Base-by-base conservation (phyloP, 495 filamentous ascomycete species). In the Xylaria nigripes region DNA sequence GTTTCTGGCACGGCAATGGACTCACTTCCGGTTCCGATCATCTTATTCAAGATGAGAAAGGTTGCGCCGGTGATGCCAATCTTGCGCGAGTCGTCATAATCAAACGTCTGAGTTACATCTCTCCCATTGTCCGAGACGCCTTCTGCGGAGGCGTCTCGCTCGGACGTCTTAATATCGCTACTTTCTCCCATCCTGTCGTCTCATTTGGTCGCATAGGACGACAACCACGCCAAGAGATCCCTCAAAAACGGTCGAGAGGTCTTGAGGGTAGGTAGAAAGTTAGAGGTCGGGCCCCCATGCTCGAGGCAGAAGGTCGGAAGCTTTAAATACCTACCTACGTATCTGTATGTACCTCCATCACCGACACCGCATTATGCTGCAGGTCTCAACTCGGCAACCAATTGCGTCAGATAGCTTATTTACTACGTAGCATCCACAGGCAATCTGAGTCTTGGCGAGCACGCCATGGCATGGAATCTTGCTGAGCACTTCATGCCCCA, bases 21-120 rank as follows among this genome's bases (percentile, higher is more conserved):
- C 71, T 56, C 50, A 74, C 75, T 74, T 45, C 79, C 78, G 6
- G 78, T 81, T 29, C 78, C 76, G 29, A 81, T 78, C 77, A 81
- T 81, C 61, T 79, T 79, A 59, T 81, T 81, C 42, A 81, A 50
- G 36, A 81, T 81, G 34, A 81, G 50, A 48, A 78, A 81, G 5
- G 76, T 73, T 8, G 79, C 68, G 5, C 76, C 75, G 2, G 70
- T 70, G 27, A 80, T 68, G 3, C 78, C 79, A 10, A 81, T 68
- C 59, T 77, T 77, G 13, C 70, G 61, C 6, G 70, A 70, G 0
- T 77, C 76, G 16, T 69, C 62, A 34, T 69, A 67, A 7, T 54
- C 61, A 45, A 71, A 80, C 36, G 70, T 72, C 54, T 78, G 67
- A 13, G n/a, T n/a, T n/a, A 71, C 58, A 18, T 64, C 16, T 5